Percentiles rank a stretch among this genome's conserved stretches.
Evolutionary conservation across 805 yeast species (phyloP).

Genomic region (Wickerhamiella siamensis): DNA sequence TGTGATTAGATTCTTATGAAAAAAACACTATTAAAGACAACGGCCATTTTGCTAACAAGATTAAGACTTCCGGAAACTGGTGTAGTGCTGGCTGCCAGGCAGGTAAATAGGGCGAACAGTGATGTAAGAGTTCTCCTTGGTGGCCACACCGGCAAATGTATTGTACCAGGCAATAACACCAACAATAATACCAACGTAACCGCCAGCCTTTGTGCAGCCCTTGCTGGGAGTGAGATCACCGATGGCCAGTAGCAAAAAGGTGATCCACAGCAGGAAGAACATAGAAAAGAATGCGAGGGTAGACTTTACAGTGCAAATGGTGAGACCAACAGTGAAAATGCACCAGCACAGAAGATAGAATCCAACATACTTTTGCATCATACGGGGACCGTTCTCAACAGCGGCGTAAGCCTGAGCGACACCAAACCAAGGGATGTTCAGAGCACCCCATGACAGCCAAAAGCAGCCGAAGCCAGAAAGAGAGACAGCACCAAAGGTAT

Average conservation of each 20-base stretch:
- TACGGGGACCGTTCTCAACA: slow-evolving; percentile 20
- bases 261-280: slow-evolving; percentile 38
- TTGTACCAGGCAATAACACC: slow-evolving; percentile 48
- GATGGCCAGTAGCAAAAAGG: slow-evolving; percentile 41
- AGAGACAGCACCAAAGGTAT: slow-evolving; percentile 56
- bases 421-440: slow-evolving; percentile 45
- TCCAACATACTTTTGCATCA: slow-evolving; percentile 36
- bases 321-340: slow-evolving; percentile 41
- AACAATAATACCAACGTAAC: slow-evolving; percentile 43
- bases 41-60: too few species aligned
- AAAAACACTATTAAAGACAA: too few species aligned
- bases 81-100: too few species aligned
- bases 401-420: slow-evolving; percentile 38
- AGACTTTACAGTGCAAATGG: slow-evolving; percentile 44
- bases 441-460: slow-evolving; percentile 53
- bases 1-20: too few species aligned
- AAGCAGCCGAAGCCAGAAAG: slow-evolving; percentile 52
- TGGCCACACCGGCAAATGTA: slow-evolving; percentile 49
- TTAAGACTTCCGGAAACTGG: too few species aligned
- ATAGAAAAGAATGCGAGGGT: slow-evolving; percentile 48
- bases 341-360: slow-evolving; percentile 50
- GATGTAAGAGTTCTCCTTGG: slow-evolving; percentile 43
- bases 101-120: slow-evolving; percentile 35
- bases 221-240: slow-evolving; percentile 35
- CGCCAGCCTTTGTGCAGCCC: slow-evolving; percentile 41